Evolutionary conservation across 1,139 yeast species (phyloP).

Genomic region (Yamadazyma sp.): DNA sequence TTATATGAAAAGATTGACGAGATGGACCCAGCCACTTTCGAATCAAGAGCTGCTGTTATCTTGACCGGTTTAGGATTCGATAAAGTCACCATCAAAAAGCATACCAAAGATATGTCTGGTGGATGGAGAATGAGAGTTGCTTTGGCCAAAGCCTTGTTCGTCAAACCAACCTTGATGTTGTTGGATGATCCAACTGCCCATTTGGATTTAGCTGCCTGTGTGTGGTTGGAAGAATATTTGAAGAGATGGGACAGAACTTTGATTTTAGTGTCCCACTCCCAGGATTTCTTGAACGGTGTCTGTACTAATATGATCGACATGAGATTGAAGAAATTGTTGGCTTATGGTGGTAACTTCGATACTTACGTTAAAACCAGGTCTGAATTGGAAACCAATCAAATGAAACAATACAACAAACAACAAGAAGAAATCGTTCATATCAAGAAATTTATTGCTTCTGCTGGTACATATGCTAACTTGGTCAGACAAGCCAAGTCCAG

Average conservation of each 20-base stretch:
- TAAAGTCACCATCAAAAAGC: constrained; percentile 70
- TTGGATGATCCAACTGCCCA: constrained; percentile 99
- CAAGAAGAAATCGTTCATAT: constrained; percentile 98
- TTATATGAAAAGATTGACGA: constrained; percentile 93
- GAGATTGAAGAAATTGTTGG: constrained; percentile 70
- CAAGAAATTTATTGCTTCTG: constrained; percentile 97
- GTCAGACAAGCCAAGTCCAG: constrained; percentile 99
- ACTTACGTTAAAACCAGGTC: constrained; percentile 91
- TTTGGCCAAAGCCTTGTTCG: constrained; percentile 80
- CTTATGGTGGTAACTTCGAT: constrained; percentile 98
- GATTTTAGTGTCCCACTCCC: constrained; percentile 95
- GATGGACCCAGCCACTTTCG: constrained; percentile 95
- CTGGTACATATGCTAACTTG: constrained; percentile 99
- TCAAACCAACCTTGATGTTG: constrained; percentile 80
- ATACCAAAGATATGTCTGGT: constrained; percentile 99
- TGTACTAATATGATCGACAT: constrained; percentile 98
- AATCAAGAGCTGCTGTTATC: constrained; percentile 93
- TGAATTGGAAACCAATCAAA: constrained; percentile 95
- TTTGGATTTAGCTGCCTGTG: constrained; percentile 99
- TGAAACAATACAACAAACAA: constrained; percentile 95
- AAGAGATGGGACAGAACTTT: constrained; percentile 91
- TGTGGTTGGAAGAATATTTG: constrained; percentile 98
- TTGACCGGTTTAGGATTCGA: constrained; percentile 97
- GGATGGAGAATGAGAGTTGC: constrained; percentile 96
- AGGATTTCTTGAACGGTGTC: constrained; percentile 98